Base-by-base conservation (phyloP, 768 basidiomycete species). In the Crucibulum laeve region DNA sequence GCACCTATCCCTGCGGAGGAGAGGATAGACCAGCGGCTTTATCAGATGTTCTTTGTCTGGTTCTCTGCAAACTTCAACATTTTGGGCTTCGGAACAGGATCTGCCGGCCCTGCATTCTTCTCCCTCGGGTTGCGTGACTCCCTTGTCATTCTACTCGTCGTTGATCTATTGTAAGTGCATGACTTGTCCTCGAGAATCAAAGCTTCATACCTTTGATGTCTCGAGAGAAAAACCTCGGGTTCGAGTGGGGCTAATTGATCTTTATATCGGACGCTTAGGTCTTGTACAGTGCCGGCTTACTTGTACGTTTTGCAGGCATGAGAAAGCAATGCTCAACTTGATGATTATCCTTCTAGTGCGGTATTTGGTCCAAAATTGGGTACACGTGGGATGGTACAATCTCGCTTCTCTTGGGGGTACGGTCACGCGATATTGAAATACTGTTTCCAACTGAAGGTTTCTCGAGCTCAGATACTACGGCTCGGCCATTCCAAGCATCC, bases 321-420 rank as follows among this genome's bases (percentile, higher is more conserved):
- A 38, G 38, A 15, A 18, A n/a, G 13, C 11, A 19, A 24, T 22
- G 7, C 14, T 32, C 30, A 30, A 35, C 40, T 21, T 41, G 13
- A 34, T 30, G 37, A 45, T 7, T 43, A 15, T 26, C 33, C 38
- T 15, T 42, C 15, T 39, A 73, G 73, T 43, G 68, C 67, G n/a
- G 79, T 82, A 3, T 88, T 87, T 64, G 87, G 90, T 8, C 87
- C 90, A 0, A 82, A 80, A 57, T 66, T 86, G 1, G 90, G 90
- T n/a, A 76, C 84, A 55, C 72, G 89, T 15, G 84, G 84, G 43
- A 87, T 91, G 86, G 79, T 88, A 18, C 75, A 80, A 46, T 79
- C 84, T 55, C 51, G 50, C n/a, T 59, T 57, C 44, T 51, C 63
- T 18, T 61, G 57, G 57, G 59, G 60, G 61, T 65, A 41, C 53